Base-by-base conservation (phyloP, 495 filamentous ascomycete genomes). In the Glutinoglossum americanum region DNA sequence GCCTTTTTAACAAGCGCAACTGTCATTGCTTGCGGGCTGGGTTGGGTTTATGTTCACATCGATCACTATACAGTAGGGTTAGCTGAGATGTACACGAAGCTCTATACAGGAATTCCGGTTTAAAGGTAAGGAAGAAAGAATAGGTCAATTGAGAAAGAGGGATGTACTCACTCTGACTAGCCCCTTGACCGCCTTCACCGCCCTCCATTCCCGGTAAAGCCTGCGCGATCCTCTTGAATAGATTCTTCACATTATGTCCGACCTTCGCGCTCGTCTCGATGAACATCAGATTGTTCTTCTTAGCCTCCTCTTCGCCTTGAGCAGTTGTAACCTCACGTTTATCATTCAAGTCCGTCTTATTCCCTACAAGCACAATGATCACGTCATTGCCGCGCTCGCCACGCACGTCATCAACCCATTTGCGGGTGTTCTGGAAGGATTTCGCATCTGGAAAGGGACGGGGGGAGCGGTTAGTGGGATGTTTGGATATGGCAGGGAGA, bases 341-440 rank as follows among this genome's bases (percentile, higher is more conserved):
- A 67, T 98, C 92, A 66, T 87, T 90, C 64, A 98, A 72, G 76
- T 98, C 92, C 23, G 92, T 97, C 80, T 98, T 98, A 76, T 98
- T 98, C 61, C 92, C 92, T 35, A 98, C 92, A 19, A 98, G 74
- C 57, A 98, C 92, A 65, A 98, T 96, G 62, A 98, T 98, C 44
- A 98, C 92, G 67, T 98, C 92, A 71, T 92, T 93, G 1, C 92
- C 92, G 60, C 92, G 80, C 74, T 98, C 92, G 35, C 89, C 89
- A 44, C 92, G 82, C 53, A 98, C 92, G 67, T 98, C 92, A 66
- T 98, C 92, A 54, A 98, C 92, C 92, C 92, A 98, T 81, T 98
- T 98, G 60, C 87, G 77, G 27, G 92, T 97, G 70, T 98, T 95
- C 66, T 92, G 82, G 76, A 98, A 98, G 58, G 85, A 89, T 68